These are phyloP conservation scores for Neofusicoccum cordaticola DNA, from an alignment of 2,329 filamentous ascomycete species.

Conservation along the genomic window DNA sequence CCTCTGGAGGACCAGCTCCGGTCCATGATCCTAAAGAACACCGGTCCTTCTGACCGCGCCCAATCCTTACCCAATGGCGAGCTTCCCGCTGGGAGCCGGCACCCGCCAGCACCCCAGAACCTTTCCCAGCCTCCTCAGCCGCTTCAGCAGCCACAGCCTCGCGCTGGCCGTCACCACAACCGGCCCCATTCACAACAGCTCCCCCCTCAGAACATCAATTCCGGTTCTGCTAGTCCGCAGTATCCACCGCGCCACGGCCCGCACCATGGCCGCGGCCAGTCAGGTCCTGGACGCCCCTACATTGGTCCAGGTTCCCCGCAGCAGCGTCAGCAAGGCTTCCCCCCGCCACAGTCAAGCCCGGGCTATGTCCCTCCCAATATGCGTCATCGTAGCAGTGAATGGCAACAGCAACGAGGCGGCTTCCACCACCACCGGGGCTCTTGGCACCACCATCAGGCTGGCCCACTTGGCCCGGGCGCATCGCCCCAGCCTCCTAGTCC, in stretches of 20 bases:
- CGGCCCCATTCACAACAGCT: background rate
- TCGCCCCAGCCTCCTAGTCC: background rate
- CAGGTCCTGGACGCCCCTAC: background rate
- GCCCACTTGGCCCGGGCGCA: background rate
- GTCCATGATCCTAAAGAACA: constrained; percentile 58
- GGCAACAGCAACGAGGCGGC: constrained; percentile 1
- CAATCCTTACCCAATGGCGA: background rate
- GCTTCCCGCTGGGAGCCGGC: background rate
- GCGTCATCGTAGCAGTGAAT: constrained; percentile 1
- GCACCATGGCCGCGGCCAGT: background rate
- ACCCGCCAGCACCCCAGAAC: background rate
- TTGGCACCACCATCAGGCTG: background rate
- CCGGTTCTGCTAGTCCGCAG: background rate
- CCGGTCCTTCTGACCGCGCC: background rate
- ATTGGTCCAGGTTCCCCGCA: background rate
- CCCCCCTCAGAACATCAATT: background rate
- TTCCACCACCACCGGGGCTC: background rate
- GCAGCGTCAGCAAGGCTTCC: background rate
- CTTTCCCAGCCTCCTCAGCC: background rate
- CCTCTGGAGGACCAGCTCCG: constrained; percentile 58
- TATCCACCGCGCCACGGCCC: background rate
- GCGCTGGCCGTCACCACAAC: background rate
- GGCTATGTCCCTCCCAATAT: constrained; percentile 9
- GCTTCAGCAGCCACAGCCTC: background rate
- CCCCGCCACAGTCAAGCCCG: background rate